Percentiles rank a stretch among this genome's conserved stretches.
phyloP scores from a whole-genome alignment of 23 red algal genomes.

The Pyropia yezoensis region DNA sequence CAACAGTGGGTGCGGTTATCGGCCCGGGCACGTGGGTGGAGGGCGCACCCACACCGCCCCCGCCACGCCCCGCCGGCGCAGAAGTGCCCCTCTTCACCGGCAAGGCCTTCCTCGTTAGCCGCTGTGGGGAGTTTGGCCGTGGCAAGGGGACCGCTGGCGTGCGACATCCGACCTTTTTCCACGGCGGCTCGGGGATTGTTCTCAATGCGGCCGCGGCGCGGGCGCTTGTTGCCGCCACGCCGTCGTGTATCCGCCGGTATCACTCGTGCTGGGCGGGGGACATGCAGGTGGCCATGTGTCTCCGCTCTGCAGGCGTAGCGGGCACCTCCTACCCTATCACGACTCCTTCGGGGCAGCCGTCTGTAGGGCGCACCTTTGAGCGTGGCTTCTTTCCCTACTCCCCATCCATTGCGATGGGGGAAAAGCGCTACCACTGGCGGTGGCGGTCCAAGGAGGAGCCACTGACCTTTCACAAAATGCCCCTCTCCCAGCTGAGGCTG shows the following conservation, averaged over 20 bases:
- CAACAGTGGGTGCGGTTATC: neutral
- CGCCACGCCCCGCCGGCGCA: neutral
- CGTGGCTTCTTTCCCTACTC: slow-evolving; percentile 39
- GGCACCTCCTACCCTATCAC: too few species aligned
- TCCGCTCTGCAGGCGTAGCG: slow-evolving; percentile 16
- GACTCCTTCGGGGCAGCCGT: neutral
- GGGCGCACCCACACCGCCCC: too few species aligned
- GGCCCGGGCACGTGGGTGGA: neutral
- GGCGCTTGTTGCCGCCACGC: slow-evolving; percentile 8
- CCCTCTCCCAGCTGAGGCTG: slow-evolving; percentile 8
- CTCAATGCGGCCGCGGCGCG: slow-evolving; percentile 51
- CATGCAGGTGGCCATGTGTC: slow-evolving; percentile 65
- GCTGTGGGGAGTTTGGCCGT: slow-evolving; percentile 21
- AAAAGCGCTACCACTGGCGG: slow-evolving; percentile 20
- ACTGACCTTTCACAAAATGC: slow-evolving; percentile 53
- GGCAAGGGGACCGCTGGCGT: slow-evolving; percentile 40
- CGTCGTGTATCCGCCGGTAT: slow-evolving; percentile 49
- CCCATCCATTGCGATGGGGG: slow-evolving; percentile 27
- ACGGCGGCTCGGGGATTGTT: slow-evolving; percentile 78
- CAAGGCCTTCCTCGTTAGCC: slow-evolving; percentile 38
- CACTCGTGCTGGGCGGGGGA: slow-evolving; percentile 80
- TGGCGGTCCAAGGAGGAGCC: slow-evolving; percentile 30
- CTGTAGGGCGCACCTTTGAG: neutral
- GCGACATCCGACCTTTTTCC: slow-evolving; percentile 16
- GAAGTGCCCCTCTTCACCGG: slow-evolving; percentile 45